Conservation (phyloP, 2,329 filamentous ascomycete genomes). For the Zalaria obscura region DNA sequence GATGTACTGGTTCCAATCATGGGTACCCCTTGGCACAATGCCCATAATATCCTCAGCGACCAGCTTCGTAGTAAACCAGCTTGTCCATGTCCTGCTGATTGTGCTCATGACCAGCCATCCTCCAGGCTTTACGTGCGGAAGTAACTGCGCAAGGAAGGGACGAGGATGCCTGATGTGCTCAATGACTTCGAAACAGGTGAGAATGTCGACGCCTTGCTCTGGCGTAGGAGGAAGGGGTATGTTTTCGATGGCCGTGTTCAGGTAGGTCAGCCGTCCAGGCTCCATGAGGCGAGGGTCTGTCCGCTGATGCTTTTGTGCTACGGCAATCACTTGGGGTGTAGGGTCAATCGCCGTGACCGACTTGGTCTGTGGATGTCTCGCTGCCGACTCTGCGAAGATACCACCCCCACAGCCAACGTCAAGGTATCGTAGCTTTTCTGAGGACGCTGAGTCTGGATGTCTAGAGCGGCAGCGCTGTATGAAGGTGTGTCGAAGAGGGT, state of each 20-base stretch:
- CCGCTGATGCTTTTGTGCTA: constrained; percentile 63
- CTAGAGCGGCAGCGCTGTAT: constrained; percentile 50
- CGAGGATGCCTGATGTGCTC: constrained; percentile 75
- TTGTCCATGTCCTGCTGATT: constrained; percentile 77
- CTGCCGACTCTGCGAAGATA: constrained; percentile 84
- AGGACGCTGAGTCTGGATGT: constrained; percentile 6
- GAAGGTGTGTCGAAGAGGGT: constrained; percentile 89
- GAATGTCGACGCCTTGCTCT: constrained; percentile 52
- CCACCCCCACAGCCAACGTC: constrained; percentile 93
- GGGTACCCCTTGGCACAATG: constrained; percentile 83
- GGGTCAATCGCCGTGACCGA: constrained; percentile 68
- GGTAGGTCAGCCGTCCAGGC: constrained; percentile 48
- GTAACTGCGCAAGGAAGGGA: constrained; percentile 56
- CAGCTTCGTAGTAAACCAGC: constrained; percentile 85
- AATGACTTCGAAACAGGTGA: constrained; percentile 86
- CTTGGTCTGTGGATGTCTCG: constrained; percentile 47
- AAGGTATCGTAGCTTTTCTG: constrained; percentile 51
- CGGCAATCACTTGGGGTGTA: constrained; percentile 54
- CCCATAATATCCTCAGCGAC: constrained; percentile 77
- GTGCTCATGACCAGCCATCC: constrained; percentile 90
- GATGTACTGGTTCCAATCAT: constrained; percentile 94
- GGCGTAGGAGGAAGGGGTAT: constrained; percentile 25
- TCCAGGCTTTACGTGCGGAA: constrained; percentile 69
- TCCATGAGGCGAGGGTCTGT: constrained; percentile 54
- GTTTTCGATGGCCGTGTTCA: constrained; percentile 64